phyloP scores from a whole-genome alignment of 257 asterid species.

The Capsicum baccatum region DNA sequence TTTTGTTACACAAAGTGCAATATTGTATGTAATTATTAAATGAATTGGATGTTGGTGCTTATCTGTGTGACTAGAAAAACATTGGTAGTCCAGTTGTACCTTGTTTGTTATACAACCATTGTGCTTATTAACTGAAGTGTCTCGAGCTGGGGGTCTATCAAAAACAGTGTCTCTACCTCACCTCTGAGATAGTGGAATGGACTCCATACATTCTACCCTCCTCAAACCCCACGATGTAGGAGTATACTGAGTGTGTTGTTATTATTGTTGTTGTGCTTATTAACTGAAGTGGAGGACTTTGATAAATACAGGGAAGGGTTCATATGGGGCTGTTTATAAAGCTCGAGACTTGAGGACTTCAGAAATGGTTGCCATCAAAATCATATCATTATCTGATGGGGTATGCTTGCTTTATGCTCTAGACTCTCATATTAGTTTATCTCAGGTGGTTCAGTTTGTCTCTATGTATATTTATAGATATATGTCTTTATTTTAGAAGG shows the following conservation, averaged over 20 bases:
- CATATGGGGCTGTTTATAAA: constrained; percentile 93
- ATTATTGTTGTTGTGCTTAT: too few species aligned
- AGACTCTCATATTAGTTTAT: background rate
- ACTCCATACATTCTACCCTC: too few species aligned
- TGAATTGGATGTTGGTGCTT: constrained; percentile 27
- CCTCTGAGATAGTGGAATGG: too few species aligned
- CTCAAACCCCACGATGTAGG: too few species aligned
- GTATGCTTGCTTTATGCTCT: constrained; percentile 46
- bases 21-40: background rate
- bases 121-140: background rate
- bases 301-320: constrained; percentile 82
- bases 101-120: background rate
- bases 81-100: background rate
- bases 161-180: too few species aligned
- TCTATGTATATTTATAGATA: constrained; percentile 33
- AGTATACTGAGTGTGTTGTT: too few species aligned
- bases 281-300: constrained; percentile 29
- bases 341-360: constrained; percentile 93
- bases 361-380: constrained; percentile 95
- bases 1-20: background rate
- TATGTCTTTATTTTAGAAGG: constrained; percentile 62
- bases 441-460: constrained; percentile 12
- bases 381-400: constrained; percentile 96
- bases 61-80: constrained; percentile 16
- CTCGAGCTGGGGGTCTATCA: too few species aligned